phyloP scores from a whole-genome alignment of 1,284 basidiomycete species.

The Sanghuangporus baumii region DNA sequence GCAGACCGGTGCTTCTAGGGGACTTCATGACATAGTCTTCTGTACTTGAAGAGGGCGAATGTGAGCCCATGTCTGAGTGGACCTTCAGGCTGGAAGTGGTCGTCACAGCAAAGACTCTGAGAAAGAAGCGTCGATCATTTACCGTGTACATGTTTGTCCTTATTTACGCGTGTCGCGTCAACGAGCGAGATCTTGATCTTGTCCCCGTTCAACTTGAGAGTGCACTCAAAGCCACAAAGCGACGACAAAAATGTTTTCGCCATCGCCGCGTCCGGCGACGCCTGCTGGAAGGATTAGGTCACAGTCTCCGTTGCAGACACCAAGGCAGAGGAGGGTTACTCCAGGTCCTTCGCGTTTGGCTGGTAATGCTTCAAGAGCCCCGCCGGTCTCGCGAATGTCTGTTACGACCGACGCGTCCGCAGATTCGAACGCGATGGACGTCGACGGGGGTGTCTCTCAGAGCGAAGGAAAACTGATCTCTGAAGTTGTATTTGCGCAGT shows the following conservation, averaged over 20 bases:
- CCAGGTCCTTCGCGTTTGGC: neutral
- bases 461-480: slow-evolving; percentile 30
- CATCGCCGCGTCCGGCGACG: slow-evolving; percentile 7
- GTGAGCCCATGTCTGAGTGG: slow-evolving; percentile 5
- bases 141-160: neutral
- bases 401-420: slow-evolving; percentile 14
- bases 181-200: neutral
- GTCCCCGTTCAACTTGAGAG: neutral
- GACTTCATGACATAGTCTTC: slow-evolving; percentile 16
- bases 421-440: slow-evolving; percentile 10
- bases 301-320: neutral
- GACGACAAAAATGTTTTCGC: slow-evolving; percentile 13
- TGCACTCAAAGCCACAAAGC: neutral
- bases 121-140: neutral
- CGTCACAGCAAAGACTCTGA: neutral
- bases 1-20: slow-evolving; percentile 8
- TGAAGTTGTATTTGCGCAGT: slow-evolving; percentile 63
- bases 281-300: neutral
- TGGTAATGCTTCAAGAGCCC: neutral
- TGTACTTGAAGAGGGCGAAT: slow-evolving; percentile 8
- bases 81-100: neutral
- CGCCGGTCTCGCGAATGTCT: slow-evolving; percentile 12
- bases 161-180: slow-evolving; percentile 12
- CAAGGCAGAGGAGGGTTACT: neutral
- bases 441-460: slow-evolving; percentile 2